Evolutionary conservation across 495 filamentous ascomycete genomes (phyloP).

Genomic region (Aeminium ludgeri): DNA sequence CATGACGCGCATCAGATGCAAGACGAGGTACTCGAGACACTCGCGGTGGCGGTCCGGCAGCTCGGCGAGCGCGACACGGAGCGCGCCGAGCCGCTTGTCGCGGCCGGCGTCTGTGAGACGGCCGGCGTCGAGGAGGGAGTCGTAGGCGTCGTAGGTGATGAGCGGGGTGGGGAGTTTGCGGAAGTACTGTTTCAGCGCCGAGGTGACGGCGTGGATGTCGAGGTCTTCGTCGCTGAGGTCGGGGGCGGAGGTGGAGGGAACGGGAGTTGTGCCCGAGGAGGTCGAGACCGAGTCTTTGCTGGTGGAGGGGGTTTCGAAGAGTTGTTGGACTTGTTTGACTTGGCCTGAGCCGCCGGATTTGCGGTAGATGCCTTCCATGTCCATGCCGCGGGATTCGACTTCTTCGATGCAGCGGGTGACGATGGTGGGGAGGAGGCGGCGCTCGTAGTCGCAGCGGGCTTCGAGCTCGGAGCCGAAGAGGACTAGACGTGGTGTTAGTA

Average conservation of each 20-base stretch:
- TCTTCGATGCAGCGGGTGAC: constrained; percentile 93
- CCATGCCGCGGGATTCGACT: constrained; percentile 93
- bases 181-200: constrained; percentile 94
- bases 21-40: constrained; percentile 81
- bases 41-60: constrained; percentile 71
- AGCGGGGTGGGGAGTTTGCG: constrained; percentile 80
- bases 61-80: constrained; percentile 53
- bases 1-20: constrained; percentile 84
- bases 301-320: constrained; percentile 61
- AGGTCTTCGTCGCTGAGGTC: constrained; percentile 87
- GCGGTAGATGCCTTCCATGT: constrained; percentile 93
- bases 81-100: constrained; percentile 44
- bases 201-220: constrained; percentile 93
- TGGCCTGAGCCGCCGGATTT: constrained; percentile 85
- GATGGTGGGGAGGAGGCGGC: constrained; percentile 73
- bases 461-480: constrained; percentile 87
- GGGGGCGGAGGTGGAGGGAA: no score
- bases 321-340: constrained; percentile 71
- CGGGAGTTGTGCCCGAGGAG: no score
- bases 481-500: constrained; percentile 16
- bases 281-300: no score
- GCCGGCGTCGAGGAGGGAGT: constrained; percentile 61
- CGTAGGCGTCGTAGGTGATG: constrained; percentile 85
- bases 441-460: constrained; percentile 74
- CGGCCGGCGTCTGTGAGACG: constrained; percentile 31